Evolutionary conservation across 2,329 filamentous ascomycete species (phyloP).

Genomic region (Fusarium buxicola): DNA sequence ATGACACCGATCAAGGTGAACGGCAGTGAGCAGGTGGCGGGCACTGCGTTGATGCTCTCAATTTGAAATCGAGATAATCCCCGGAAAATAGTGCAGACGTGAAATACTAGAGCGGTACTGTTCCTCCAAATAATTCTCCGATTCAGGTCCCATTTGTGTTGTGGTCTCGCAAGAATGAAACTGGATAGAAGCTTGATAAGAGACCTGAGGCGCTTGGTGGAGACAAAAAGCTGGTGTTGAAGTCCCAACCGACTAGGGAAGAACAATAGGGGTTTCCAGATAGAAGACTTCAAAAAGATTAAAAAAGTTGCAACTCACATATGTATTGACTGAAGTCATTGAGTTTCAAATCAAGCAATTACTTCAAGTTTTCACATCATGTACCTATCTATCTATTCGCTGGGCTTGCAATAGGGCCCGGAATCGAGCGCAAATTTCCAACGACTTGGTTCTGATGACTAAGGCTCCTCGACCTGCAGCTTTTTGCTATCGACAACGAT

Average conservation of each 20-base stretch:
- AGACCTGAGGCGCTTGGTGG: background rate
- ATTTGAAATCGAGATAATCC: background rate
- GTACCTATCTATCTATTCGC: too few relatives aligned
- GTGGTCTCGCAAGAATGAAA: background rate
- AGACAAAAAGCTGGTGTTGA: slow-evolving; percentile 9
- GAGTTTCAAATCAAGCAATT: too few relatives aligned
- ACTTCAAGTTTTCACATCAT: too few relatives aligned
- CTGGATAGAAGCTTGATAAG: background rate
- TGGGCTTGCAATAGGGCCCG: too few relatives aligned
- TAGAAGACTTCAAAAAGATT: too few relatives aligned
- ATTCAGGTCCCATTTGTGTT: background rate
- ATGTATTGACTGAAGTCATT: too few relatives aligned
- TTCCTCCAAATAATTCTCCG: background rate
- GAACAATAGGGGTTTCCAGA: background rate
- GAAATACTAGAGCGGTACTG: background rate
- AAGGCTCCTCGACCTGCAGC: slow-evolving; percentile 33
- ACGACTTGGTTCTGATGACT: slow-evolving; percentile 28
- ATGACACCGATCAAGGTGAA: background rate
- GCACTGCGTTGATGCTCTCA: background rate
- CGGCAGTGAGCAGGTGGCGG: background rate
- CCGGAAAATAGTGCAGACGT: background rate
- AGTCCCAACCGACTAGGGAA: background rate
- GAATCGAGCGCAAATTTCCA: slow-evolving; percentile 28
- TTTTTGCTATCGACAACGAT: slow-evolving; percentile 35
- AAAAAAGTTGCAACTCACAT: too few relatives aligned